Evolutionary conservation across 257 asterid genomes (phyloP).

Genomic region (Ajuga chamaepitys): DNA sequence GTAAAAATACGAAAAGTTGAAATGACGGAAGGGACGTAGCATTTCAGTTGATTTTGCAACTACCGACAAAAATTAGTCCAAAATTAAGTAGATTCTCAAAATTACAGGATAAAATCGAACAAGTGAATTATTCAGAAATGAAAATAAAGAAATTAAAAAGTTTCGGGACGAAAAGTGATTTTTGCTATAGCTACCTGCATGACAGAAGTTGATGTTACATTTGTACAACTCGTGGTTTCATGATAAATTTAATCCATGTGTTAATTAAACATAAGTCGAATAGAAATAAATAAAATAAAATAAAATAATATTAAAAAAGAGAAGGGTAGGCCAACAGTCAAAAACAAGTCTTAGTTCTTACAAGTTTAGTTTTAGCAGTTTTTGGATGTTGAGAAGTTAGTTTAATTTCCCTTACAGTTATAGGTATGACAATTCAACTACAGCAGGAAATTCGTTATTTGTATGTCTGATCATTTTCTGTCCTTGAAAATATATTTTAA

Average conservation of each 20-base stretch:
- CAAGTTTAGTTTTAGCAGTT: constrained; percentile 18
- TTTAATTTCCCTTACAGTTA: constrained; percentile 29
- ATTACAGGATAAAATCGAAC: too few relatives aligned
- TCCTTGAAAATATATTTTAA: too few relatives aligned
- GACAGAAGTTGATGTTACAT: constrained; percentile 2
- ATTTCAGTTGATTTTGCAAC: too few relatives aligned
- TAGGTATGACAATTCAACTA: constrained; percentile 49
- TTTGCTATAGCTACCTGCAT: background rate
- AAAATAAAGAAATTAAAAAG: too few relatives aligned
- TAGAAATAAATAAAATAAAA: background rate
- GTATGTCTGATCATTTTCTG: background rate
- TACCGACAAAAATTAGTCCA: too few relatives aligned
- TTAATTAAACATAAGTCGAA: background rate
- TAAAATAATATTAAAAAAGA: background rate
- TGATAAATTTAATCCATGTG: background rate
- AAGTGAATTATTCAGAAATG: too few relatives aligned
- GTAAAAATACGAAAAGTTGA: too few relatives aligned
- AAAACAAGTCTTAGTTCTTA: constrained; percentile 31
- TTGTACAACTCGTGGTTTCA: constrained; percentile 17
- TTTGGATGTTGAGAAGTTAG: constrained; percentile 35
- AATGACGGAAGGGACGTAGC: too few relatives aligned
- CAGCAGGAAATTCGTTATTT: constrained; percentile 19
- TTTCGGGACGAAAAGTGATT: too few relatives aligned
- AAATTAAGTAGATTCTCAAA: too few relatives aligned
- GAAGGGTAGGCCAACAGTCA: constrained; percentile 65